Conservation (phyloP, 2,329 filamentous ascomycete species). For the Clonostachys rosea region DNA sequence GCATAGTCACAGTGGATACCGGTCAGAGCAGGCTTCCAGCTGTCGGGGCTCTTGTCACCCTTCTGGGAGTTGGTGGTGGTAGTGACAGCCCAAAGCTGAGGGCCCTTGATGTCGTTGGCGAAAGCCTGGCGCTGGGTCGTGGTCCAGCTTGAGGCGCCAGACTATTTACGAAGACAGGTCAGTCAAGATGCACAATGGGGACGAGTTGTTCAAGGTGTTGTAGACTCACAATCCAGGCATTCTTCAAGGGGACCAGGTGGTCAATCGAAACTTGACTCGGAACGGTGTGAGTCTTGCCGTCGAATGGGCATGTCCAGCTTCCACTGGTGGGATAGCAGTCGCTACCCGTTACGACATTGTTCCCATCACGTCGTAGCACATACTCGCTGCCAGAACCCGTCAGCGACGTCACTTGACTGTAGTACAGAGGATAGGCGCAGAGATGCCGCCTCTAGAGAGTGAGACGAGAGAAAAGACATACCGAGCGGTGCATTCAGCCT, state of each 20-base stretch:
- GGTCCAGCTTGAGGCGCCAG: slow-evolving; percentile 69
- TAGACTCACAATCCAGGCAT: slow-evolving; percentile 65
- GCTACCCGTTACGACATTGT: slow-evolving; percentile 49
- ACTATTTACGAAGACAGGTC: slow-evolving; percentile 32
- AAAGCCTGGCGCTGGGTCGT: slow-evolving; percentile 61
- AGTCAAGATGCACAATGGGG: background rate
- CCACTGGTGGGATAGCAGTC: slow-evolving; percentile 63
- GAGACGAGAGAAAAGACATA: slow-evolving; percentile 11
- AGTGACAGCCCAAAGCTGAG: slow-evolving; percentile 76
- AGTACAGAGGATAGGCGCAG: background rate
- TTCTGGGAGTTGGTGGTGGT: slow-evolving; percentile 71
- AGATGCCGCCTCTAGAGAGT: background rate
- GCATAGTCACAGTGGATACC: slow-evolving; percentile 77
- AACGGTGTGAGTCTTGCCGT: slow-evolving; percentile 65
- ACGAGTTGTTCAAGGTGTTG: background rate
- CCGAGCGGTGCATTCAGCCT: slow-evolving; percentile 65
- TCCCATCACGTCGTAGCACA: slow-evolving; percentile 71
- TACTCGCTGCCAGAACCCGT: slow-evolving; percentile 41
- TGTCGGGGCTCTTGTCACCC: slow-evolving; percentile 68
- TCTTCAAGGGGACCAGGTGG: slow-evolving; percentile 76
- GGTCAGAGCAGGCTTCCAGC: slow-evolving; percentile 68
- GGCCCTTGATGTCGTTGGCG: slow-evolving; percentile 72
- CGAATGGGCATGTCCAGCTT: slow-evolving; percentile 68
- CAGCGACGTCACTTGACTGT: background rate
- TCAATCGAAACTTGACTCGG: slow-evolving; percentile 75